Evolutionary conservation across 495 filamentous ascomycete genomes (phyloP).

Genomic region (Emericellopsis terricola): DNA sequence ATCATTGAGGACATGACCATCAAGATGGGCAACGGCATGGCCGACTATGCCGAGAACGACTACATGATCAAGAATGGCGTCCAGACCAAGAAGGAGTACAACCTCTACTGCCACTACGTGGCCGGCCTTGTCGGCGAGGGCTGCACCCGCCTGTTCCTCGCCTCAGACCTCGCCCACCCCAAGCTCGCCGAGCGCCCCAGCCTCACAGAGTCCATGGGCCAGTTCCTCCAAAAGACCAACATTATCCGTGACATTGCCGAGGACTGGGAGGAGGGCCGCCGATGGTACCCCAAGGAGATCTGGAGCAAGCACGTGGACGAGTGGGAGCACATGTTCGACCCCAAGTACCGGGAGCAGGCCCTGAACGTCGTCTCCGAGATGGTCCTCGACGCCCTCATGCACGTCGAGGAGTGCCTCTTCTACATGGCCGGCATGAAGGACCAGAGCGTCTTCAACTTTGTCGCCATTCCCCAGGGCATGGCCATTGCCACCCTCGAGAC

Average conservation of each 20-base stretch:
- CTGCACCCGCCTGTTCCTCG: conserved; percentile 77
- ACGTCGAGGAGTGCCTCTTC: conserved; percentile 85
- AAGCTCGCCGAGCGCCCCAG: conserved; percentile 58
- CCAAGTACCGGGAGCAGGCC: conserved; percentile 60
- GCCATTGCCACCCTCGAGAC: conserved; percentile 87
- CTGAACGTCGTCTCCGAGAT: conserved; percentile 86
- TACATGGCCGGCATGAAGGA: conserved; percentile 93
- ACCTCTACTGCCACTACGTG: conserved; percentile 93
- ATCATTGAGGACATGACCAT: conserved; percentile 90
- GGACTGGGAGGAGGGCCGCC: conserved; percentile 67
- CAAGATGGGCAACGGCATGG: conserved; percentile 98
- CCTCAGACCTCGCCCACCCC: conserved; percentile 72
- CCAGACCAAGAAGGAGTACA: conserved; percentile 72
- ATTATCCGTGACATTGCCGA: conserved; percentile 93
- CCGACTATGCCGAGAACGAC: conserved; percentile 74
- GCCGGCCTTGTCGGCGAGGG: conserved; percentile 95
- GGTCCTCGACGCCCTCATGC: conserved; percentile 73
- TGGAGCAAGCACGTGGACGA: conserved; percentile 87
- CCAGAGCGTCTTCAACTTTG: conserved; percentile 99
- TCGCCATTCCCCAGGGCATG: conserved; percentile 96
- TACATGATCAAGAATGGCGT: conserved; percentile 63
- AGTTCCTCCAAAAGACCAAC: conserved; percentile 95
- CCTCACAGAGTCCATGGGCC: conserved; percentile 88
- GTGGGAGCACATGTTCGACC: conserved; percentile 79
- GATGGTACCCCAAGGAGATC: conserved; percentile 89